These are phyloP conservation scores for Chlamydomonas eustigma DNA, from an alignment of 139 green algal species.

Conservation along the genomic window DNA sequence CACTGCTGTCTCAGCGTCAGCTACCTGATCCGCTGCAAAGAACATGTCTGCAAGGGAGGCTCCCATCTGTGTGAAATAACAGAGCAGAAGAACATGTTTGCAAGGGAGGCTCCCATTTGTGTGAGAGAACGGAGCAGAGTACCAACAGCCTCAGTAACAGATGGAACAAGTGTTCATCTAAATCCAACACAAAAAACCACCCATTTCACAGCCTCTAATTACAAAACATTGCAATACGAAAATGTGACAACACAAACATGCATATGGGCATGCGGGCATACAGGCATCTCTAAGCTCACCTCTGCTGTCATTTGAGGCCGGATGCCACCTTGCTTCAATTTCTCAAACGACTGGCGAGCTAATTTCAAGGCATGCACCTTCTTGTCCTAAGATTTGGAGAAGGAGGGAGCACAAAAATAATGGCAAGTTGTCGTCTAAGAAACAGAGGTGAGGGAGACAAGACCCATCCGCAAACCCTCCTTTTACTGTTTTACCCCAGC, in stretches of 20 bases:
- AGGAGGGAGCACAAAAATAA: neutral
- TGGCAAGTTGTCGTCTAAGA: neutral
- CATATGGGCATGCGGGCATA: too few relatives aligned
- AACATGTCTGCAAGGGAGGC: constrained; percentile 2
- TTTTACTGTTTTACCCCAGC: neutral
- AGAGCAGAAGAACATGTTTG: too few relatives aligned
- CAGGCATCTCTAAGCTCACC: too few relatives aligned
- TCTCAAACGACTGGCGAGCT: constrained; percentile 3
- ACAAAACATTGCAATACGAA: too few relatives aligned
- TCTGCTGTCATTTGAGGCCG: neutral
- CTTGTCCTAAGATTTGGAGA: neutral
- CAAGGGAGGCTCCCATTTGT: neutral
- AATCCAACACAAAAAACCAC: too few relatives aligned
- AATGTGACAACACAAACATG: too few relatives aligned
- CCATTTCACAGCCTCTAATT: too few relatives aligned
- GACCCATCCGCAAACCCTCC: neutral
- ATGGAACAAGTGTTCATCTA: too few relatives aligned
- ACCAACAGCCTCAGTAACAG: too few relatives aligned
- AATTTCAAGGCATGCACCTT: constrained; percentile 9
- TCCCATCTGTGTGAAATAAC: neutral
- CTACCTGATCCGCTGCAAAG: neutral
- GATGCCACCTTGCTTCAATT: neutral
- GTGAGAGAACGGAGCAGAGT: too few relatives aligned
- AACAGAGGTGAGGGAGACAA: neutral
- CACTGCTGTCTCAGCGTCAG: neutral